Base-by-base conservation (phyloP, 345 rosid species). In the Gossypium ekmanianum region DNA sequence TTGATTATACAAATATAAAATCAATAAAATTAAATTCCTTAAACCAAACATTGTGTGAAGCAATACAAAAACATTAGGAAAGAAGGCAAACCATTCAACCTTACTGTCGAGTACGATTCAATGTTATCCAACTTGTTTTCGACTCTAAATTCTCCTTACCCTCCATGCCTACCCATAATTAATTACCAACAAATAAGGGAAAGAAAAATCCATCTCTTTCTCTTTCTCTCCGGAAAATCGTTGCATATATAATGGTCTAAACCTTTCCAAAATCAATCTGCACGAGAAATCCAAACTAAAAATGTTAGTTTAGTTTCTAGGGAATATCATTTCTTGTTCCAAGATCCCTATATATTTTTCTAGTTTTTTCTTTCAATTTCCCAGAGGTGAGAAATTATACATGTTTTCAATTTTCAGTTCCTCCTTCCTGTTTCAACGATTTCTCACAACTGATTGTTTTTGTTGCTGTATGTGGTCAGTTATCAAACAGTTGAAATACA, bases 101-200 rank as follows among this genome's bases (percentile, higher is more conserved):
- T 13, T 50, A 13, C 43, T 27, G 7, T 5, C 7, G 2, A 1
- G n/a, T 2, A 29, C 11, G 2, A 13, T 61, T 61, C 20, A 20
- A 65, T 65, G 20, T 20, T 45, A 48, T 67, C 55, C 71, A 67
- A 67, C 41, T 24, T 68, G 51, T 71, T 29, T 83, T 80, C 34
- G 83, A 64, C 22, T 72, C 84, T 70, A 29, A 70, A 52, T 52
- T 54, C 45, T 52, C 61, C 48, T 52, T 70, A 70, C 61, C 74
- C 27, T 29, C 47, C 74, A 29, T 4, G 56, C 73, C 73, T 69
- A 69, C 61, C 61, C 45, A 11, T 52, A 29, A 70, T 52, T 70
- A 52, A 52, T 70, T 70, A 52, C 43, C 5, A 61, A 27, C 61
- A 70, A 52, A 29, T 2, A 70, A 52, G n/a, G 7, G 2, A 57